A percentile compares a stretch with the other conserved stretches of the same genome.
These are phyloP conservation scores for Phyllosticta capitalensis DNA, from an alignment of 2,329 filamentous ascomycete species.

Conservation along the genomic window DNA sequence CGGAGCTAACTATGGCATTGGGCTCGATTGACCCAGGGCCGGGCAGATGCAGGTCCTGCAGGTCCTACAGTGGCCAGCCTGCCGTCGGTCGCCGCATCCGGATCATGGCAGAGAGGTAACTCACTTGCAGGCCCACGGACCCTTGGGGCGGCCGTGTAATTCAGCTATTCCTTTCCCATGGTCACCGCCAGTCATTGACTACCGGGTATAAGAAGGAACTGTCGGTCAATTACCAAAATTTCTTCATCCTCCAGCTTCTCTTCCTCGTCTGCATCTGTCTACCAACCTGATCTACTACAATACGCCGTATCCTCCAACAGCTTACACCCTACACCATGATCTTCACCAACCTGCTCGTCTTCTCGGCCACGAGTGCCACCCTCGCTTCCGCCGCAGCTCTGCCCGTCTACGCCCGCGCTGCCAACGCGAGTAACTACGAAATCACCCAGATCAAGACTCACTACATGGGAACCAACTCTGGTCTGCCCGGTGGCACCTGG, in stretches of 20 bases:
- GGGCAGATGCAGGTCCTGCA: background rate
- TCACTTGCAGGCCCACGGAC: background rate
- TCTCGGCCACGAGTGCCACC: background rate
- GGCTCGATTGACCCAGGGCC: background rate
- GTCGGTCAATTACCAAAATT: too few relatives aligned
- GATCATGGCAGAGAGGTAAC: background rate
- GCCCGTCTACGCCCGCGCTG: background rate
- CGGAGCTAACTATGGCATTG: too few relatives aligned
- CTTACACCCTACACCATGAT: background rate
- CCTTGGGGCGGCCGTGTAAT: background rate
- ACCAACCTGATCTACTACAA: background rate
- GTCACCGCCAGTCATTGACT: background rate
- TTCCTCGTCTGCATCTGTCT: background rate
- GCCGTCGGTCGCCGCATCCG: background rate
- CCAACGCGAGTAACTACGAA: conserved; percentile 11
- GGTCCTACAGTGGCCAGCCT: background rate
- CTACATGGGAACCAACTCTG: conserved; percentile 20
- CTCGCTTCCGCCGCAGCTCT: background rate
- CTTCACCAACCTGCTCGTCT: background rate
- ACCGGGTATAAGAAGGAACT: background rate
- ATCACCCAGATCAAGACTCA: conserved; percentile 19
- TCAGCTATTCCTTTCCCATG: background rate
- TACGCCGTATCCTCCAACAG: background rate
- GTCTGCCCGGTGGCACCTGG: conserved; percentile 19
- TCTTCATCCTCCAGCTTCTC: background rate